Conservation (phyloP, 2,329 filamentous ascomycete species). For the Geosmithia flava region DNA sequence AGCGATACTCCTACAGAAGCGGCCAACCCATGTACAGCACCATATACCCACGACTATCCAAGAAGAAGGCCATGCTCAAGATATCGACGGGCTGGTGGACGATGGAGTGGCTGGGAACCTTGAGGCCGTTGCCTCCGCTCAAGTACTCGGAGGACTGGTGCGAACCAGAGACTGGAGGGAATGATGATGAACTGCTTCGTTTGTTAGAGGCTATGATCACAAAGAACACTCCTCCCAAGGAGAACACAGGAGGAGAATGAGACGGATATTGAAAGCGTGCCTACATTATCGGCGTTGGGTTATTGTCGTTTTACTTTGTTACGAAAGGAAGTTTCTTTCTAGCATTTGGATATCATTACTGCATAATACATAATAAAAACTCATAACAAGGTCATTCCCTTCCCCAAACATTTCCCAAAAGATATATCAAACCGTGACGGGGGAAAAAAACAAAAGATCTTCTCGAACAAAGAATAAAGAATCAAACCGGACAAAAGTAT, state of each 20-base stretch:
- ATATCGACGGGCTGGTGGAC: neutral
- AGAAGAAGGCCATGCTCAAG: neutral
- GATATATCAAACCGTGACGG: too few species aligned
- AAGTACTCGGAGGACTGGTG: neutral
- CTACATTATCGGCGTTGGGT: too few species aligned
- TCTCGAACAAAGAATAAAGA: neutral
- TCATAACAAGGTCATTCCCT: too few species aligned
- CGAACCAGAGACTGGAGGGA: neutral
- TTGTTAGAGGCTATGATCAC: neutral
- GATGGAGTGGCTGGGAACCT: neutral
- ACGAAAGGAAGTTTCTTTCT: too few species aligned
- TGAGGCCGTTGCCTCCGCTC: neutral
- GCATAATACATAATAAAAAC: too few species aligned
- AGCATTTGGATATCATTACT: too few species aligned
- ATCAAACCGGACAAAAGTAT: neutral
- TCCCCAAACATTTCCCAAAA: too few species aligned
- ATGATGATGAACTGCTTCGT: neutral
- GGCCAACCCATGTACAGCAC: neutral
- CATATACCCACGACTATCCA: neutral
- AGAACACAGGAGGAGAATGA: too few species aligned
- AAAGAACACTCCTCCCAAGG: neutral
- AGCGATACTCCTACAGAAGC: neutral
- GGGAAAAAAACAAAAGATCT: neutral
- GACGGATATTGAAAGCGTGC: too few species aligned
- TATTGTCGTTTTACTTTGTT: too few species aligned